A percentile compares a stretch with the other conserved stretches of the same genome.
phyloP scores from a whole-genome alignment of 345 rosid genomes.

The Hevea brasiliensis region DNA sequence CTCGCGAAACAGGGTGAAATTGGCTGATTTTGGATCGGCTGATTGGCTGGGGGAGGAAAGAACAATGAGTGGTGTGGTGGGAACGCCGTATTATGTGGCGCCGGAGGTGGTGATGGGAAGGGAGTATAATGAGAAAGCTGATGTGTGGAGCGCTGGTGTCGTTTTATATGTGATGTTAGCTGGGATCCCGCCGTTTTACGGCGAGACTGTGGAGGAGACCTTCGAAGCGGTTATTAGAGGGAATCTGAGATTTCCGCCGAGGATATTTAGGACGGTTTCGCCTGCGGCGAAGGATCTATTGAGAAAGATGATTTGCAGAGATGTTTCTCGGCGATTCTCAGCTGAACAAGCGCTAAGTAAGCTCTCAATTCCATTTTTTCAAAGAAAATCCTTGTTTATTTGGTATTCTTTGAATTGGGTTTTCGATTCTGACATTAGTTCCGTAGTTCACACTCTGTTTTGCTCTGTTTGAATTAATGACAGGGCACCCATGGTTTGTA shows the following conservation, averaged over 20 bases:
- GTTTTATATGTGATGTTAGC: slow-evolving; percentile 35
- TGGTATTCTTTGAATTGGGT: too few species aligned
- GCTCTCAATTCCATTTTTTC: neutral
- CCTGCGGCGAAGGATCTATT: slow-evolving; percentile 30
- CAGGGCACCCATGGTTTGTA: slow-evolving; percentile 32
- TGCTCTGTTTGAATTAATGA: neutral
- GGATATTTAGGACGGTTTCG: slow-evolving; percentile 20
- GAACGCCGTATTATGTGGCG: slow-evolving; percentile 34
- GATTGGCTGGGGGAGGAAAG: slow-evolving; percentile 20
- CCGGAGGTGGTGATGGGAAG: slow-evolving; percentile 35
- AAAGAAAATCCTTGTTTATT: too few species aligned
- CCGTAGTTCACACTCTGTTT: too few species aligned
- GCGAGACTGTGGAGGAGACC: slow-evolving; percentile 27
- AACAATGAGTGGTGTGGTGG: slow-evolving; percentile 25
- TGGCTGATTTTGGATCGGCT: slow-evolving; percentile 29
- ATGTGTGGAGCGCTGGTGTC: slow-evolving; percentile 38
- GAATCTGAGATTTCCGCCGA: slow-evolving; percentile 30
- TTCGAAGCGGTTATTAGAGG: slow-evolving; percentile 35
- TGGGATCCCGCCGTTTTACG: slow-evolving; percentile 32
- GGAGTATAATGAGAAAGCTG: slow-evolving; percentile 32
- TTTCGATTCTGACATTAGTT: too few species aligned
- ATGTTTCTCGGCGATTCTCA: slow-evolving; percentile 29
- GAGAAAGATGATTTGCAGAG: slow-evolving; percentile 29
- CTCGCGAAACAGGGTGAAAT: slow-evolving; percentile 13
- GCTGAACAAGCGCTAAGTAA: slow-evolving; percentile 36